A percentile compares a stretch with the other conserved stretches of the same genome.
phyloP scores from a whole-genome alignment of 2,329 filamentous ascomycete species.

The Fusarium citri region DNA sequence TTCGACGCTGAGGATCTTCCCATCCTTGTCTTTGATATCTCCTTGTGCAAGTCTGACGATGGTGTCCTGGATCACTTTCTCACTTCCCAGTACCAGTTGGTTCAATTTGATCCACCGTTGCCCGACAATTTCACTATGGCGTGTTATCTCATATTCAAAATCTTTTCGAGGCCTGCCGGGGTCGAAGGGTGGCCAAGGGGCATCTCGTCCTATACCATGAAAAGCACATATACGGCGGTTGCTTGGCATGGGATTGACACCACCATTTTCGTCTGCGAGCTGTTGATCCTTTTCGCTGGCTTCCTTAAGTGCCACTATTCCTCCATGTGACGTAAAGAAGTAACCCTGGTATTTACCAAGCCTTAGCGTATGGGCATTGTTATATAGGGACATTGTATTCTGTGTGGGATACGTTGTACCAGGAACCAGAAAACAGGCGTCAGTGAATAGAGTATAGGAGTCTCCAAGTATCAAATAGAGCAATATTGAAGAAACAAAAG shows the following conservation, averaged over 20 bases:
- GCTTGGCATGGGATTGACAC: not conserved
- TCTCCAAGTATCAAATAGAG: not conserved
- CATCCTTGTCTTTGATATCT: not conserved
- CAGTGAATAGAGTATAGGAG: not conserved
- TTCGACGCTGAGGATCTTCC: constrained; percentile 5
- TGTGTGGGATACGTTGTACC: not conserved
- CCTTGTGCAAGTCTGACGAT: constrained; percentile 17
- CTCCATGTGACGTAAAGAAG: not conserved
- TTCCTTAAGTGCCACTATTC: not conserved
- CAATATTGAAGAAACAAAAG: not conserved
- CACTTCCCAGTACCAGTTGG: constrained; percentile 16
- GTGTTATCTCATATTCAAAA: not conserved
- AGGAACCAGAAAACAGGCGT: not conserved
- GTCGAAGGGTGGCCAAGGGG: constrained; percentile 34
- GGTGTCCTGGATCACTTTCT: constrained; percentile 21
- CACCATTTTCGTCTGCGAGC: not conserved
- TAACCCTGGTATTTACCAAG: constrained; percentile 2
- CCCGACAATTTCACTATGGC: not conserved
- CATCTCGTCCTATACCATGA: constrained; percentile 9
- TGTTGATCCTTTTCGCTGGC: not conserved
- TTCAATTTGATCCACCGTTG: constrained; percentile 7
- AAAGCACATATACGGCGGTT: not conserved
- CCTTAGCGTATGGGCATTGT: not conserved
- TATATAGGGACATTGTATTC: not conserved
- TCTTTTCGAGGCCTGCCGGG: constrained; percentile 4